Percentiles rank a stretch among this genome's conserved stretches.
Conservation (phyloP, 1,284 basidiomycete genomes). For the Thecaphora frezii region DNA sequence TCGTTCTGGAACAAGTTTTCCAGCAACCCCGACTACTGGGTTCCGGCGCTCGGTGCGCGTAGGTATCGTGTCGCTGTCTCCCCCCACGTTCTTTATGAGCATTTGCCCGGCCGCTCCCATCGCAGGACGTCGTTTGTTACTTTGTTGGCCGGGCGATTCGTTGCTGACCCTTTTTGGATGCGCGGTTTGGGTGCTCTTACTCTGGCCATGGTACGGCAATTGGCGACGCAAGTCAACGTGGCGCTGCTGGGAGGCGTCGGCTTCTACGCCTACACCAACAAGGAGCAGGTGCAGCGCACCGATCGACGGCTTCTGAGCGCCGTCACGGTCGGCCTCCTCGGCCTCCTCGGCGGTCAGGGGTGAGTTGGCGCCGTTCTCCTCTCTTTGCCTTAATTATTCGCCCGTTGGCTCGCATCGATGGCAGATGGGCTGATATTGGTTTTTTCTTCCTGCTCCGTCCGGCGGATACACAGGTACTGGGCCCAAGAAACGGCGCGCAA, state of each 20-base stretch:
- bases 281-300: conserved; percentile 42
- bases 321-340: conserved; percentile 43
- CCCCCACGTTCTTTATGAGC: background rate
- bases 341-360: conserved; percentile 49
- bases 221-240: too few relatives aligned
- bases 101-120: background rate
- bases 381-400: too few relatives aligned
- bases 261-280: conserved; percentile 53
- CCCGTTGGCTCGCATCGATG: background rate
- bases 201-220: too few relatives aligned
- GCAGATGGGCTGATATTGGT: background rate
- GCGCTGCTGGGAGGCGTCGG: conserved; percentile 52
- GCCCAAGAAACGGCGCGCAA: conserved; percentile 42
- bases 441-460: background rate
- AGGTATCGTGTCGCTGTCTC: too few relatives aligned
- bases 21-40: conserved; percentile 53
- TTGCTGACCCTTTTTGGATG: too few relatives aligned
- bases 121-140: background rate
- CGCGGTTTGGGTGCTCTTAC: too few relatives aligned
- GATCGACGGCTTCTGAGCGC: conserved; percentile 49
- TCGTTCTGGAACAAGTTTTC: conserved; percentile 47
- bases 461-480: conserved; percentile 19
- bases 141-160: too few relatives aligned
- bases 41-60: conserved; percentile 46
- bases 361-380: too few relatives aligned